Evolutionary conservation across 805 yeast species (phyloP), one percentile per base, ranked within the genome.

Genomic region (Ogataea thermomethanolica): DNA sequence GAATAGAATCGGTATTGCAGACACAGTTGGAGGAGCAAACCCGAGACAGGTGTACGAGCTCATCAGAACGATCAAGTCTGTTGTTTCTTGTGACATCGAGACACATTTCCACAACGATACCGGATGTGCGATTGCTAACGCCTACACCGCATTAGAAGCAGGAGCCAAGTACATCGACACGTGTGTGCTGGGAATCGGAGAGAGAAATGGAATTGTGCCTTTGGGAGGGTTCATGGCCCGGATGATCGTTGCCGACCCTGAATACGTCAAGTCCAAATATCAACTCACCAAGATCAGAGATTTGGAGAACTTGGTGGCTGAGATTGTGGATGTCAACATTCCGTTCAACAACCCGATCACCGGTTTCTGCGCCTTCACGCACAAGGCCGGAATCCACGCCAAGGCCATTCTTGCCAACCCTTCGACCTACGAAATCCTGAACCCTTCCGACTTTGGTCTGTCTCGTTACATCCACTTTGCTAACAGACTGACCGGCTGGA

Each of bases 41-140:
- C 99, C 99, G 57, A 82, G 99, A 71, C 98, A 93, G 70, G 99
- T 91, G 45, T 91, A 91, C 66, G 99, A 91, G 71, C 78, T 91
- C 55, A 93, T 91, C 49, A 82, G 95, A 61, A 93, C 99, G 31
- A 79, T 91, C 65, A 87, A 81, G 69, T 80, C 90, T 10, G 96
- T 91, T 36, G 98, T 91, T 35, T 82, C 86, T 26, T 91, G 98
- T 73, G 99, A 91, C 64, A 90, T 91, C 58, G 99, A 91, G 72
- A 87, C 96, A 66, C 99, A 91, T 67, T 93, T 91, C 86, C 99
- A 91, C 72, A 87, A 91, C 65, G 99, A 91, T 67, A 91, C 99
- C 25, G 99, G 99, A 49, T 93, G 98, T 73, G 96, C 99, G 51
- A 88, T 91, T 69, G 96, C 97, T 47, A 91, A 91, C 65, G 96